Percentiles rank a stretch among this genome's conserved stretches.
These are phyloP conservation scores for Stellera chamaejasme DNA, from an alignment of 345 rosid species.

Conservation along the genomic window DNA sequence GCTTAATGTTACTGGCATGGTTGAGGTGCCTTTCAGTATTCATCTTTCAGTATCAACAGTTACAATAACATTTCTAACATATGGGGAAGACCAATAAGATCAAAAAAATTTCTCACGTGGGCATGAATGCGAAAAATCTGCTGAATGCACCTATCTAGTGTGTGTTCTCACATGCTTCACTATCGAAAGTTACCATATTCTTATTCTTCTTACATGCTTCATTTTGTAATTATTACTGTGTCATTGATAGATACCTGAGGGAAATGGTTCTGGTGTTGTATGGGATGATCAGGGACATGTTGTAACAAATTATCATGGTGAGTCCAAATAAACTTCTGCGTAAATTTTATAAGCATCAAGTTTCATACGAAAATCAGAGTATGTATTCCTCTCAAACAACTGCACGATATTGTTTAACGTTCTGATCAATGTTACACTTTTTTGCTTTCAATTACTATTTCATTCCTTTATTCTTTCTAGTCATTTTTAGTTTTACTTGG, in stretches of 20 bases:
- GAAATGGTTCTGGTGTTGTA: conserved; percentile 98
- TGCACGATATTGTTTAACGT: no score
- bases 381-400: no score
- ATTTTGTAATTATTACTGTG: neutral
- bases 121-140: no score
- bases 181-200: neutral
- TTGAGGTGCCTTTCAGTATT: conserved; percentile 51
- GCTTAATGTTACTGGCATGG: conserved; percentile 79
- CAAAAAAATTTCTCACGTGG: neutral
- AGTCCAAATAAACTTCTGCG: conserved; percentile 12
- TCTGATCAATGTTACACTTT: no score
- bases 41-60: neutral
- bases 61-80: neutral
- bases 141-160: no score
- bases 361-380: no score
- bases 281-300: conserved; percentile 88
- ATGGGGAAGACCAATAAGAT: neutral
- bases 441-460: no score
- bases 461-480: neutral
- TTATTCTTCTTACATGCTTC: neutral
- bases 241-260: conserved; percentile 79
- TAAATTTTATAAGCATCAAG: no score
- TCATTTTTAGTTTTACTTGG: conserved; percentile 3
- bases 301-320: conserved; percentile 96
- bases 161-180: neutral